Percentiles rank a stretch among this genome's conserved stretches.
Conservation (phyloP, 176 grass and related monocot genomes). For the Pontederia paniculata region DNA sequence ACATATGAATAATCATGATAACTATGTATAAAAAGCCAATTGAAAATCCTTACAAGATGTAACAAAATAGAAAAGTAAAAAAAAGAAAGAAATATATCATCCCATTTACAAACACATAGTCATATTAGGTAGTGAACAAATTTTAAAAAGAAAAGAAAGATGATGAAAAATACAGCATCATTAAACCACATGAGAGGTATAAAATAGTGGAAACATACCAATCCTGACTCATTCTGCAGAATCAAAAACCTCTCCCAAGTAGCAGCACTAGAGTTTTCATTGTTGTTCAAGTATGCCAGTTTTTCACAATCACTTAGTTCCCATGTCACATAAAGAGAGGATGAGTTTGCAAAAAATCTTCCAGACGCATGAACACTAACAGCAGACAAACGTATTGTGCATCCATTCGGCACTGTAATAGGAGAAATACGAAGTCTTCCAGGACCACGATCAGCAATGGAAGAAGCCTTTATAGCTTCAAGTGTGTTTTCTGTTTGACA, state of each 20-base stretch:
- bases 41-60: no score
- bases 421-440: conserved; percentile 59
- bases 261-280: conserved; percentile 30
- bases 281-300: conserved; percentile 37
- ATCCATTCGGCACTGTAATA: conserved; percentile 74
- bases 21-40: no score
- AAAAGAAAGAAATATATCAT: no score
- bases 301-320: conserved; percentile 65
- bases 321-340: conserved; percentile 84
- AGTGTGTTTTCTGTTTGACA: conserved; percentile 53
- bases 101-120: no score
- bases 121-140: no score
- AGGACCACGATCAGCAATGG: conserved; percentile 49
- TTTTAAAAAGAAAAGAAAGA: no score
- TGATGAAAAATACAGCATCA: no score
- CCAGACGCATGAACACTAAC: conserved; percentile 48
- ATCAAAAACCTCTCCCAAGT: conserved; percentile 84
- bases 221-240: conserved; percentile 80
- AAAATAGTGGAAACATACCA: conserved; percentile 36
- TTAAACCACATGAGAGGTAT: neutral
- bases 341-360: conserved; percentile 80
- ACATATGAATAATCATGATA: no score
- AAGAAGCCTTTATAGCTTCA: conserved; percentile 59
- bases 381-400: conserved; percentile 65
- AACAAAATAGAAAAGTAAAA: no score